phyloP scores from a whole-genome alignment of 306 rosid species.

The Calophaca sinica region DNA sequence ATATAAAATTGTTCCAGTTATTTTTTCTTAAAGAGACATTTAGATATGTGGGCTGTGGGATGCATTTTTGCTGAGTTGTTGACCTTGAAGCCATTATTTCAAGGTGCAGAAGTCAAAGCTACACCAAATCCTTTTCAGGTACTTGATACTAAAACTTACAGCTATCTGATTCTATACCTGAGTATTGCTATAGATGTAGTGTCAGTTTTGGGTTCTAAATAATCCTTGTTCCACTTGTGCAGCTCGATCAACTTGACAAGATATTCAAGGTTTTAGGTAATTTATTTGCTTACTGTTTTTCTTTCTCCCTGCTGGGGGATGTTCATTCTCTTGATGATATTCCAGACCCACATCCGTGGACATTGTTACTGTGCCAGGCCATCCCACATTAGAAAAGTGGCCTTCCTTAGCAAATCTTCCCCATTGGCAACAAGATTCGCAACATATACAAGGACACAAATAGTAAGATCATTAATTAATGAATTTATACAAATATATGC shows the following conservation, averaged over 20 bases:
- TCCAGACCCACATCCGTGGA: conserved; percentile 48
- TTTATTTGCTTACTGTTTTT: conserved; percentile 39
- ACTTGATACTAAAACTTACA: conserved; percentile 24
- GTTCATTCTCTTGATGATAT: conserved; percentile 45
- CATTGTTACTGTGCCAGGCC: conserved; percentile 71
- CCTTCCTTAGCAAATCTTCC: conserved; percentile 90
- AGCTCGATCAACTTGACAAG: conserved; percentile 99
- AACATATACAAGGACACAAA: conserved; percentile 88
- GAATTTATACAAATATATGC: conserved; percentile 32
- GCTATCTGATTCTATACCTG: conserved; percentile 25
- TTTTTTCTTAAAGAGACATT: conserved; percentile 52
- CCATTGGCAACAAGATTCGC: conserved; percentile 83
- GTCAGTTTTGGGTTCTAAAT: conserved; percentile 38
- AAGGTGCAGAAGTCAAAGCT: conserved; percentile 96
- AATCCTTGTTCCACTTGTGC: conserved; percentile 53
- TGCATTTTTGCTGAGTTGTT: conserved; percentile 99
- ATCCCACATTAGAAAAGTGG: conserved; percentile 96
- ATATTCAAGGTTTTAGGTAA: conserved; percentile 98
- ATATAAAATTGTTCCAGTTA: conserved; percentile 24
- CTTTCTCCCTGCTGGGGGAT: conserved; percentile 48
- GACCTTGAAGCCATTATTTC: conserved; percentile 97
- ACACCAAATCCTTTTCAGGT: conserved; percentile 94
- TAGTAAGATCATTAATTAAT: conserved; percentile 67
- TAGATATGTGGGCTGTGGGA: conserved; percentile 99
- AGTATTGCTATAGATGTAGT: conserved; percentile 21